Conservation (phyloP, 345 rosid species). For the Pelargonium nanum region DNA sequence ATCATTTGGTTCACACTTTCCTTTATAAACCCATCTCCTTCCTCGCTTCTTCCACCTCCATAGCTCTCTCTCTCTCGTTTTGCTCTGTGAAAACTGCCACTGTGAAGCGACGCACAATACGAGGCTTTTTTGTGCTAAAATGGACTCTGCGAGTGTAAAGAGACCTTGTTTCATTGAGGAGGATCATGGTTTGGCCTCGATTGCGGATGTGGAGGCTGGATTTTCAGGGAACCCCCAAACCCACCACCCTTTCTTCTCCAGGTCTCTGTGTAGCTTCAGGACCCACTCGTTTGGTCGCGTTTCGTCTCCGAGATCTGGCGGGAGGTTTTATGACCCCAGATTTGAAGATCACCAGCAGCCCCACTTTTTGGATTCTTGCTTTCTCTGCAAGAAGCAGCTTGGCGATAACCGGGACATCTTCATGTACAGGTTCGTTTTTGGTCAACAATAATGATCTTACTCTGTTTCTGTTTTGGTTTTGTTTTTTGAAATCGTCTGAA, state of each 20-base stretch:
- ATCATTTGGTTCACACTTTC: background rate
- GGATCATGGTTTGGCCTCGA: conserved; percentile 38
- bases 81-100: background rate
- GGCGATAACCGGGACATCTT: conserved; percentile 66
- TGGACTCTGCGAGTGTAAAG: conserved; percentile 7
- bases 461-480: background rate
- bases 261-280: conserved; percentile 33
- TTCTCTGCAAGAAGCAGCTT: conserved; percentile 63
- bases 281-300: conserved; percentile 19
- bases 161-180: conserved; percentile 39
- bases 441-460: background rate
- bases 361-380: conserved; percentile 64
- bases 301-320: conserved; percentile 56
- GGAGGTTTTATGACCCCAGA: conserved; percentile 54
- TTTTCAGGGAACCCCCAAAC: conserved; percentile 25
- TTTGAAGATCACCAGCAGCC: conserved; percentile 43
- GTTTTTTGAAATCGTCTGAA: background rate
- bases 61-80: too few species aligned
- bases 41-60: background rate
- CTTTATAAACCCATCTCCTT: background rate
- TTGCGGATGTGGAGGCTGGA: conserved; percentile 56
- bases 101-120: background rate
- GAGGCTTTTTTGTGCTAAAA: background rate
- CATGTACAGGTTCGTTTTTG: conserved; percentile 58
- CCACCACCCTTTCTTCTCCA: conserved; percentile 20